Conservation (phyloP, 2,329 filamentous ascomycete genomes). For the Aschersonia sp. region DNA sequence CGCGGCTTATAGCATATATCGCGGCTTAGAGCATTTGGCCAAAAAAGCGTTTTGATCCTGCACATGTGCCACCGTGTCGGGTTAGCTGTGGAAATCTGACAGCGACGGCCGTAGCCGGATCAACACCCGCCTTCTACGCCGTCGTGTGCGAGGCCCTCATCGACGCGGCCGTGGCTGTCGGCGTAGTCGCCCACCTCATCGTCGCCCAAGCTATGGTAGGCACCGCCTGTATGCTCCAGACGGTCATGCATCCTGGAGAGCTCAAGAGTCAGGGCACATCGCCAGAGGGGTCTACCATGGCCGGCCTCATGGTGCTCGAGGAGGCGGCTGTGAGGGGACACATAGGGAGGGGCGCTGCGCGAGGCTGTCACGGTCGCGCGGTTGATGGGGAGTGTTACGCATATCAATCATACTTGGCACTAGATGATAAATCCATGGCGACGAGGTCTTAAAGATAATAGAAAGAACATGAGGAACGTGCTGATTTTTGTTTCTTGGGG, state of each 20-base stretch:
- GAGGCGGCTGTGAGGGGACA: conserved; percentile 35
- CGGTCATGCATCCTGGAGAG: conserved; percentile 40
- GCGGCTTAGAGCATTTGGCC: too few relatives aligned
- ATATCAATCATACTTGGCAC: conserved; percentile 23
- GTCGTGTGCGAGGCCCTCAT: conserved; percentile 42
- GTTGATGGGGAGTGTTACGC: conserved; percentile 21
- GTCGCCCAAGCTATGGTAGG: conserved; percentile 45
- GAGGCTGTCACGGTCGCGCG: conserved; percentile 31
- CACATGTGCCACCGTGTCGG: too few relatives aligned
- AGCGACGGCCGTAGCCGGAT: conserved; percentile 43
- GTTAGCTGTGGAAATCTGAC: too few relatives aligned
- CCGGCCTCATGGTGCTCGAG: conserved; percentile 43
- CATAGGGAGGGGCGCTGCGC: conserved; percentile 24
- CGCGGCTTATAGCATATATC: too few relatives aligned
- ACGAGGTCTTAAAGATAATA: too few relatives aligned
- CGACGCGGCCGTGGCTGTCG: conserved; percentile 45
- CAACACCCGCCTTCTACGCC: conserved; percentile 44
- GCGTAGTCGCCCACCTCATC: conserved; percentile 41
- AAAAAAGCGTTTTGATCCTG: too few relatives aligned
- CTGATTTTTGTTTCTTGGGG: too few relatives aligned
- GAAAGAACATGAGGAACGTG: too few relatives aligned
- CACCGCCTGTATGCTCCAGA: conserved; percentile 35
- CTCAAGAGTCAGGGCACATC: conserved; percentile 43
- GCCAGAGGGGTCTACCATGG: conserved; percentile 46
- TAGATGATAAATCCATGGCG: too few relatives aligned